Conservation (phyloP, 805 yeast species). For the Saturnispora saitoi region DNA sequence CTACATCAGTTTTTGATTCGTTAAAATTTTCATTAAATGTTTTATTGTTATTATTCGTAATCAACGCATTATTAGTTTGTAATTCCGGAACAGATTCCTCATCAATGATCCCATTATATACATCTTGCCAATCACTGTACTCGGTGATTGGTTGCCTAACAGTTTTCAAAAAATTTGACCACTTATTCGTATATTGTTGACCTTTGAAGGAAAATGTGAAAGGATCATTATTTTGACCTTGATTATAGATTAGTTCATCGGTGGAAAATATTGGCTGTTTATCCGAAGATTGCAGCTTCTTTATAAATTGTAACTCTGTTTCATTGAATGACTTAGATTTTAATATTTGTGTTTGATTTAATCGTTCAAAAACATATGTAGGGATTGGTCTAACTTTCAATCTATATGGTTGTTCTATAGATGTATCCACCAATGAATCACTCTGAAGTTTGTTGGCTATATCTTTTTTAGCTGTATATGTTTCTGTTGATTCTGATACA, state of each 20-base stretch:
- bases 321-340: not conserved
- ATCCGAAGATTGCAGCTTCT: not conserved
- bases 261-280: not conserved
- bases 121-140: not conserved
- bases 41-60: not conserved
- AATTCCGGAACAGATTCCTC: no score
- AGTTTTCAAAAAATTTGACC: slow-evolving; percentile 17
- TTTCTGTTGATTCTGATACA: not conserved
- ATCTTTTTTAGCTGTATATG: no score
- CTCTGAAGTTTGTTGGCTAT: no score
- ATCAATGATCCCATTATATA: no score
- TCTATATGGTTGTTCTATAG: not conserved
- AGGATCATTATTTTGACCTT: slow-evolving; percentile 11
- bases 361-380: slow-evolving; percentile 15
- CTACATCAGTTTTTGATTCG: not conserved
- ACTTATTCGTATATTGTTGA: slow-evolving; percentile 8
- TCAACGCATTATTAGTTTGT: no score
- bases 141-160: slow-evolving; percentile 9
- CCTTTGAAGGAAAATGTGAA: slow-evolving; percentile 16
- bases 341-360: slow-evolving; percentile 2
- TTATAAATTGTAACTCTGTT: not conserved
- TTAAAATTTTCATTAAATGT: not conserved
- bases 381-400: slow-evolving; percentile 9
- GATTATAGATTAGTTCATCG: not conserved
- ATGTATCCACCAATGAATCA: not conserved